These are phyloP conservation scores for Albugo candida DNA, from an alignment of 352 stramenopile genomes.

Conservation along the genomic window DNA sequence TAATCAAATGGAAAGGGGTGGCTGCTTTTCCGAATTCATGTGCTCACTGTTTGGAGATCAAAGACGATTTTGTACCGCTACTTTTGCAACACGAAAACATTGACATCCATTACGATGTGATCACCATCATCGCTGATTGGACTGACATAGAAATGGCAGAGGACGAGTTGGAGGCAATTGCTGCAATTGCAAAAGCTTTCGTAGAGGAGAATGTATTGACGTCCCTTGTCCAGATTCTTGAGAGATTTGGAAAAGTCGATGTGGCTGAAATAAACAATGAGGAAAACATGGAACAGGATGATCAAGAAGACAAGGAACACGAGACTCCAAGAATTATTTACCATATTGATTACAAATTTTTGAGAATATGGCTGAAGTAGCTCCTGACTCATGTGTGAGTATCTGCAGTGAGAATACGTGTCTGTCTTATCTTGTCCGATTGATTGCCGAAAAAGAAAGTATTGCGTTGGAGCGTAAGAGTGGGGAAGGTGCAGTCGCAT, in stretches of 20 bases:
- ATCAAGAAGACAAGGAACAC: conserved; percentile 16
- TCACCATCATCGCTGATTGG: conserved; percentile 40
- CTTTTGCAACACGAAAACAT: conserved; percentile 70
- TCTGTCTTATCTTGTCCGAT: conserved; percentile 32
- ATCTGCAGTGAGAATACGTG: conserved; percentile 9
- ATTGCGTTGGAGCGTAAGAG: too few relatives aligned
- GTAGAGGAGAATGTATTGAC: conserved; percentile 36
- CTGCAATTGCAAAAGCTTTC: conserved; percentile 26
- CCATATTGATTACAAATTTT: conserved; percentile 64
- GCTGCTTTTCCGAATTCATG: conserved; percentile 42
- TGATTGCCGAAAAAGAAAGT: conserved; percentile 15
- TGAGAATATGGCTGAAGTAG: conserved; percentile 50
- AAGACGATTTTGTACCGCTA: conserved; percentile 37
- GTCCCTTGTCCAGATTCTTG: conserved; percentile 26
- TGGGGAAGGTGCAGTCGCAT: not conserved
- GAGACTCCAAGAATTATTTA: conserved; percentile 55
- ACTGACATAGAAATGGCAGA: conserved; percentile 47
- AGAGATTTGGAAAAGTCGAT: conserved; percentile 12
- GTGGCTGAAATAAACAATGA: not conserved
- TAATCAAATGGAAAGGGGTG: conserved; percentile 31
- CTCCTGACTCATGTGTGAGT: not conserved
- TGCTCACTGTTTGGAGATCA: conserved; percentile 17
- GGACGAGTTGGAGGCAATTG: conserved; percentile 19
- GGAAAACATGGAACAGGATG: conserved; percentile 1
- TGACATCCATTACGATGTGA: conserved; percentile 37